Conservation (phyloP, 202 grass and related monocot genomes). For the Elaeis oleifera region DNA sequence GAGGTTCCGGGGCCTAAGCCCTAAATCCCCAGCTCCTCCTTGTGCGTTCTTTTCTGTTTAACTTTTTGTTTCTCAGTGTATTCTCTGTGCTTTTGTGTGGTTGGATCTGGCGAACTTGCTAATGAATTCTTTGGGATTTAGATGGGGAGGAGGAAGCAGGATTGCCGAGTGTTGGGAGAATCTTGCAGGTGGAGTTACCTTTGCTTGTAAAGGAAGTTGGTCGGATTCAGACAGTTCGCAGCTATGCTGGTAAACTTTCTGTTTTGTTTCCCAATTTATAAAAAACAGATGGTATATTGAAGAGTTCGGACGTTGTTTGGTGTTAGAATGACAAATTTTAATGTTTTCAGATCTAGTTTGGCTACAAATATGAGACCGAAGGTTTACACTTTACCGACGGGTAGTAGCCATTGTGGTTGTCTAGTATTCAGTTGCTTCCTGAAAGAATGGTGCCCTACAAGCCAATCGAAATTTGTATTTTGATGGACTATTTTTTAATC, state of each 20-base stretch:
- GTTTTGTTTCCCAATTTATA: background rate
- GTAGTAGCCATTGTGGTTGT: too few relatives aligned
- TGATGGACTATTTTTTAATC: too few relatives aligned
- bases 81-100: conserved; percentile 5
- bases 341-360: too few relatives aligned
- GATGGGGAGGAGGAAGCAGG: conserved; percentile 1
- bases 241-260: conserved; percentile 60
- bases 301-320: too few relatives aligned
- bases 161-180: conserved; percentile 17
- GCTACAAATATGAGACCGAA: too few relatives aligned
- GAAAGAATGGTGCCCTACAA: too few relatives aligned
- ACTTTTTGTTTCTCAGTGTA: background rate
- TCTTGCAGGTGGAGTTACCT: conserved; percentile 24
- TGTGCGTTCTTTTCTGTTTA: background rate
- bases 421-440: too few relatives aligned
- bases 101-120: background rate
- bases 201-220: conserved; percentile 54
- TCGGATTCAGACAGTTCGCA: conserved; percentile 60
- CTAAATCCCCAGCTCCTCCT: conserved; percentile 6
- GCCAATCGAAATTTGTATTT: too few relatives aligned
- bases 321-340: too few relatives aligned
- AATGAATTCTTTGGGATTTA: background rate
- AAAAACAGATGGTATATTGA: background rate
- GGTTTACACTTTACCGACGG: too few relatives aligned
- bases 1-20: conserved; percentile 34